Evolutionary conservation across 306 rosid species (phyloP), one percentile per base, ranked within the genome.

Genomic region (Ammopiptanthus mongolicus): DNA sequence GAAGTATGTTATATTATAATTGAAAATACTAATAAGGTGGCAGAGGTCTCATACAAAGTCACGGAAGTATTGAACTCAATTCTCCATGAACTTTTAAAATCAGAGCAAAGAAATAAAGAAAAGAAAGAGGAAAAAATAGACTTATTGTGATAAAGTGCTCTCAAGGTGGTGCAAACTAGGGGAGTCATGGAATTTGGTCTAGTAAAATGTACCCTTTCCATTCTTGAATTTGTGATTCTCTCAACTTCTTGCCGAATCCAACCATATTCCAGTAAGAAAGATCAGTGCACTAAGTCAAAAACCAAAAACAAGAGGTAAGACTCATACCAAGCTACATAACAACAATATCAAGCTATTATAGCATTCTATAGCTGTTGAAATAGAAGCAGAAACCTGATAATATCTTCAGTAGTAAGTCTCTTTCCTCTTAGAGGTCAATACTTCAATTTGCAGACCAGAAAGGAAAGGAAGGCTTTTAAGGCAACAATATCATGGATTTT

Each of bases 181-280:
- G 56, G 58, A 69, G 31, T 14, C 63, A 33, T 50, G 17, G 33
- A 48, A 48, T 51, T 3, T 13, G 8, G 56, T 74, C 28, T 17
- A 3, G 53, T 80, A 33, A 36, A 42, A 56, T 72, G 31, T 90
- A 93, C 98, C 88, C 80, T 69, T 86, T 86, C 98, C 98, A 93
- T 90, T 93, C 98, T 83, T 85, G 88, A 82, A 93, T 75, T 65
- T 87, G 94, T 25, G 86, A 83, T 82, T 90, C 96, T 88, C 98
- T 87, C 82, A 93, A 80, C 88, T 87, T 93, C 81, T 93, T 93
- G 56, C 98, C 96, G 23, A 90, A 93, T 31, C 84, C 91, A 63
- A 93, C 98, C 98, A 93, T 93, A 73, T 75, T 85, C 61, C 69
- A 77, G 36, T 23, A 15, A 74, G 55, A 70, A 58, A 62, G 63